Conservation (phyloP, 2,329 filamentous ascomycete species). For the Penicillium sp. region DNA sequence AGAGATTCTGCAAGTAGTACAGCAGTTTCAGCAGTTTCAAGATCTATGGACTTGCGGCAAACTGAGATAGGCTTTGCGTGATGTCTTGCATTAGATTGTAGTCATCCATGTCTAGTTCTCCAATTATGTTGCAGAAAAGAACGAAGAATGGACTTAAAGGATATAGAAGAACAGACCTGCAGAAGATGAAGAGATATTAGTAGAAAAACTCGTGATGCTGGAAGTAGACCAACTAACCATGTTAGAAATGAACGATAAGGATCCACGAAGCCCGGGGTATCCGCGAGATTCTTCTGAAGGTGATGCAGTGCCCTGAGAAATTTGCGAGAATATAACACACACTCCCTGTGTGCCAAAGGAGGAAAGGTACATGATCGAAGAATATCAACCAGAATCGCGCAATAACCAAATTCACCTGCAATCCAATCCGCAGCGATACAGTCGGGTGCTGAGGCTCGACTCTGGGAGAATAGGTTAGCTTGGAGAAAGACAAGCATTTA, state of each 20-base stretch:
- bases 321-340: slow-evolving; percentile 20
- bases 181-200: neutral
- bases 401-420: slow-evolving; percentile 24
- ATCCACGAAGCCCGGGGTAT: slow-evolving; percentile 14
- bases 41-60: slow-evolving; percentile 18
- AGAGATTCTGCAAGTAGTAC: slow-evolving; percentile 12
- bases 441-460: slow-evolving; percentile 8
- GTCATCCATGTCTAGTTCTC: slow-evolving; percentile 17
- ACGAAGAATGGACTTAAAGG: slow-evolving; percentile 25
- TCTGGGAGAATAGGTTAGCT: slow-evolving; percentile 4
- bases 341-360: slow-evolving; percentile 22
- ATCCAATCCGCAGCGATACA: slow-evolving; percentile 19
- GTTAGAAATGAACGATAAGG: slow-evolving; percentile 18
- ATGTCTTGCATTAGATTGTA: slow-evolving; percentile 20
- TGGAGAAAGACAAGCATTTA: neutral
- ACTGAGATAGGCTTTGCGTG: slow-evolving; percentile 15
- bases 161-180: slow-evolving; percentile 20
- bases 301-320: slow-evolving; percentile 14
- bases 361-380: slow-evolving; percentile 21
- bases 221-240: slow-evolving; percentile 9
- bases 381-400: slow-evolving; percentile 27
- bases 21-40: slow-evolving; percentile 17
- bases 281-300: slow-evolving; percentile 9
- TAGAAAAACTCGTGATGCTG: neutral
- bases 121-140: slow-evolving; percentile 26